These are phyloP conservation scores for Neofusicoccum parvum DNA, from an alignment of 2,329 filamentous ascomycete genomes.

Conservation along the genomic window DNA sequence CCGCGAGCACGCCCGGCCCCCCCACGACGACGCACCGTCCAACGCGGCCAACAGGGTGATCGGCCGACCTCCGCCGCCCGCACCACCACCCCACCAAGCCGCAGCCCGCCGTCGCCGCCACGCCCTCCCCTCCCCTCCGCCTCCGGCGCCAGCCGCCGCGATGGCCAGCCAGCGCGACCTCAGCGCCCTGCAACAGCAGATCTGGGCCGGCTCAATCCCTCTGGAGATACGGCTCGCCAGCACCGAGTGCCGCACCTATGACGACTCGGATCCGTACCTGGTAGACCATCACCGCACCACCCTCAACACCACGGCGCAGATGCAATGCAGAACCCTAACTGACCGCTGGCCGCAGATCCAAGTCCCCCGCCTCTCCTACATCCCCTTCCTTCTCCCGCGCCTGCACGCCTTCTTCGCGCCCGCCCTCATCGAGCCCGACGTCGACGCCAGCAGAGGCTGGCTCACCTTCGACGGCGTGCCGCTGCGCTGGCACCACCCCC, in stretches of 20 bases:
- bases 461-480: constrained; percentile 69
- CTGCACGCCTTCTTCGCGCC: constrained; percentile 64
- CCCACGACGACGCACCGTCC: not conserved
- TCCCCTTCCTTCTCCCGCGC: constrained; percentile 65
- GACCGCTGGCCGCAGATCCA: constrained; percentile 51
- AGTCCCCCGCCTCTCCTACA: constrained; percentile 67
- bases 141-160: constrained; percentile 24
- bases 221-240: constrained; percentile 62
- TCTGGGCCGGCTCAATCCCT: constrained; percentile 63
- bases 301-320: not conserved
- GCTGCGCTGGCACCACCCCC: constrained; percentile 71
- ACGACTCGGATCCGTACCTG: constrained; percentile 63
- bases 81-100: not conserved
- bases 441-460: constrained; percentile 58
- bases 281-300: constrained; percentile 38
- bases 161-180: constrained; percentile 34
- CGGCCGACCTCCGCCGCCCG: constrained; percentile 7
- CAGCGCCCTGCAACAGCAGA: constrained; percentile 47
- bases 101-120: not conserved
- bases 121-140: constrained; percentile 15
- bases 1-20: not conserved
- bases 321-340: not conserved
- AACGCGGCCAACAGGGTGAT: not conserved
- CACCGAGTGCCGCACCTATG: constrained; percentile 62
- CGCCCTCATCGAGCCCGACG: constrained; percentile 60